phyloP scores from a whole-genome alignment of 2,329 filamentous ascomycete genomes.

The Pseudonectria foliicola region DNA sequence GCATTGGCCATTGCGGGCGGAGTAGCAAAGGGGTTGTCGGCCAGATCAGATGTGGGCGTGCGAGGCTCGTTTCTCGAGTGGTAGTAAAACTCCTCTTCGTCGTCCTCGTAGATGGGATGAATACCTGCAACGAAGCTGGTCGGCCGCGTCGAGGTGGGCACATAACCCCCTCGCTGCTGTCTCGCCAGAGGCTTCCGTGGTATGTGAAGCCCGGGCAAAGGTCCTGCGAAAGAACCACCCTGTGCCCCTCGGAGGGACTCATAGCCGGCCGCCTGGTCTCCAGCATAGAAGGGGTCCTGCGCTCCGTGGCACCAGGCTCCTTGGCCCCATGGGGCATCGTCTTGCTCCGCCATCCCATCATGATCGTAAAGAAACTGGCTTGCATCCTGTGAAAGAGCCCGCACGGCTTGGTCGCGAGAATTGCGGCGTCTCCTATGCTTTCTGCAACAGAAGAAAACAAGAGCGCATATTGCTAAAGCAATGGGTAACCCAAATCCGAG shows the following conservation, averaged over 20 bases:
- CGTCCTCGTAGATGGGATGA: slow-evolving; percentile 53
- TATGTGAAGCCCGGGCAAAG: slow-evolving; percentile 20
- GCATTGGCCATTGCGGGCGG: slow-evolving; percentile 24
- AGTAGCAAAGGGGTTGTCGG: slow-evolving; percentile 45
- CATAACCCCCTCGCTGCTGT: slow-evolving; percentile 24
- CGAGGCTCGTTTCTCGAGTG: slow-evolving; percentile 20
- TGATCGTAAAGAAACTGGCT: slow-evolving; percentile 36
- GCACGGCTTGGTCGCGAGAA: slow-evolving; percentile 40
- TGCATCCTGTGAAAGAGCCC: slow-evolving; percentile 43
- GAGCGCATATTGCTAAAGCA: slow-evolving; percentile 38
- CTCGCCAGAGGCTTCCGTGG: slow-evolving; percentile 28
- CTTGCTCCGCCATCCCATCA: slow-evolving; percentile 41
- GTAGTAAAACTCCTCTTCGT: slow-evolving; percentile 40
- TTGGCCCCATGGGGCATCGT: slow-evolving; percentile 25
- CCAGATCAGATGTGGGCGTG: slow-evolving; percentile 30
- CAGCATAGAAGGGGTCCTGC: slow-evolving; percentile 35
- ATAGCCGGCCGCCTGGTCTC: slow-evolving; percentile 39
- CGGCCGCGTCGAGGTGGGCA: slow-evolving; percentile 24
- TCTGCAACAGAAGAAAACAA: slow-evolving; percentile 45
- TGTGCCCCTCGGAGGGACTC: slow-evolving; percentile 38
- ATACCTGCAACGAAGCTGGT: slow-evolving; percentile 32
- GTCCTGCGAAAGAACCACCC: slow-evolving; percentile 8
- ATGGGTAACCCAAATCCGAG: slow-evolving; percentile 49
- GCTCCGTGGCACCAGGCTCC: slow-evolving; percentile 40
- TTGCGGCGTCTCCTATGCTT: slow-evolving; percentile 28